phyloP scores from a whole-genome alignment of 2,329 filamentous ascomycete genomes.

The Aureobasidium pullulans region DNA sequence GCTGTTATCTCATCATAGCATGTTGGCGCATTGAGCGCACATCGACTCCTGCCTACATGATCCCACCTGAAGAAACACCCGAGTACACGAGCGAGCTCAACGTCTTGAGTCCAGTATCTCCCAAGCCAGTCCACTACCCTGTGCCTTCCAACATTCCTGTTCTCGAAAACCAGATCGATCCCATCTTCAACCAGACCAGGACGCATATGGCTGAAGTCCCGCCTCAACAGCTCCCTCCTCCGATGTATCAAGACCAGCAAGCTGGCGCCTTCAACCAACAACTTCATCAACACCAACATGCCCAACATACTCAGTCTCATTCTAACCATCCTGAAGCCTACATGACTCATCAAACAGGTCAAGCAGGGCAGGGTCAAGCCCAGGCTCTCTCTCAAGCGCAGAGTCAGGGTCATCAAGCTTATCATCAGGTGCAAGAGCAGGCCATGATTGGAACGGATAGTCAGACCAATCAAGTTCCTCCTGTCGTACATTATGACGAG shows the following conservation, averaged over 20 bases:
- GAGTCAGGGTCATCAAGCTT: neutral
- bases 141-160: conserved; percentile 63
- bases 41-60: conserved; percentile 43
- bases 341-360: neutral
- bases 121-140: conserved; percentile 60
- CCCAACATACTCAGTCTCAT: neutral
- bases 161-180: conserved; percentile 64
- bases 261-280: neutral
- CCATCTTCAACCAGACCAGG: conserved; percentile 57
- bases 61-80: conserved; percentile 43
- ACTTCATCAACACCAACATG: neutral
- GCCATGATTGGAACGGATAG: conserved; percentile 9
- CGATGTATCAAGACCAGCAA: neutral
- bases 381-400: neutral
- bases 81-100: conserved; percentile 55
- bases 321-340: conserved; percentile 3
- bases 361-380: neutral
- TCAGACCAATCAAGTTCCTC: conserved; percentile 10
- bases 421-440: conserved; percentile 12
- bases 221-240: conserved; percentile 1
- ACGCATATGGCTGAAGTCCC: conserved; percentile 9
- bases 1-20: conserved; percentile 32
- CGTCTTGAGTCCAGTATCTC: conserved; percentile 59
- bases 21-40: conserved; percentile 27
- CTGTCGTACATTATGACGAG: conserved; percentile 7